Base-by-base conservation (phyloP, 2,329 filamentous ascomycete species). In the Ophiostoma australiae region DNA sequence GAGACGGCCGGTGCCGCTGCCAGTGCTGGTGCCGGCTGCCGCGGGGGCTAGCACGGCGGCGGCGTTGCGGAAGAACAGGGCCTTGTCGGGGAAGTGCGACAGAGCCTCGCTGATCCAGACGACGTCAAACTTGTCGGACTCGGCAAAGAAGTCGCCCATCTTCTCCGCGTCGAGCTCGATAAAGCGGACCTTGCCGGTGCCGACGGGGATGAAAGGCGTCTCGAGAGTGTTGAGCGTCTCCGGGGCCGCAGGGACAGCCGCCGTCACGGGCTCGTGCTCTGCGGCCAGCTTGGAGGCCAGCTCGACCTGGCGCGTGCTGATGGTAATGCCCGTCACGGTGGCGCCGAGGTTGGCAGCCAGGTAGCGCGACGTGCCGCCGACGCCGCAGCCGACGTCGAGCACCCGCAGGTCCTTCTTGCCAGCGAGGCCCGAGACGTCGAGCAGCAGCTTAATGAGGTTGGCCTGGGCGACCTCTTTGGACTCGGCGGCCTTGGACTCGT, bases 61-160 rank as follows among this genome's bases (percentile, higher is more conserved):
- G 1, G 83, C 82, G 72, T 87, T 88, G 35, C 78, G 76, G 76
- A 88, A 88, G 78, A 89, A 89, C 1, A 87, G 78, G 1, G 81
- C 78, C 77, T 89, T 89, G 75, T 88, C 82, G 0, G 86, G 85
- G 71, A 89, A 83, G 76, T 89, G 86, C 74, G 84, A 87, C 72
- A 89, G 81, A 1, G 86, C 86, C 76, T 89, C 86, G 68, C 84
- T 86, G 76, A 89, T 87, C 86, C 86, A 89, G 31, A 89, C 85
- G 63, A 81, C 82, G 74, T 88, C 85, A 74, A 88, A 88, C 1
- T 74, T 76, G 68, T 35, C 75, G 39, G 76, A 75, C 44, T 78
- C 52, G 1, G 75, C 77, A 73, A 88, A 88, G 76, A 80, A 80
- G 1, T 84, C 82, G 2, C 82, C 83, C 84, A 89, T 87, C 75